Percentiles rank a stretch among this genome's conserved stretches.
Evolutionary conservation across 2,329 filamentous ascomycete species (phyloP).

Genomic region (Botrytis sinoallii): DNA sequence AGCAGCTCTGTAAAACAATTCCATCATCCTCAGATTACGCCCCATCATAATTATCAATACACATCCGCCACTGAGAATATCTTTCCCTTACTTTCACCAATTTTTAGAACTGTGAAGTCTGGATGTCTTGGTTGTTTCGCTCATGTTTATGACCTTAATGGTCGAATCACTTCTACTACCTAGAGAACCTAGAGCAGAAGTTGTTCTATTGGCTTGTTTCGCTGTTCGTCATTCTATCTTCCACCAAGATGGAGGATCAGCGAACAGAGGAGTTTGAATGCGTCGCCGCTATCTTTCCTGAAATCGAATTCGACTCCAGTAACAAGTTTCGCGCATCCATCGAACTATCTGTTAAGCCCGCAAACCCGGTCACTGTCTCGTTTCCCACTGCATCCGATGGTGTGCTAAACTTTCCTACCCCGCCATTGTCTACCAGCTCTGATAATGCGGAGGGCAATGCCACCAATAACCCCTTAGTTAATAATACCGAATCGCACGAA

Average conservation of each 20-base stretch:
- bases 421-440: slow-evolving; percentile 29
- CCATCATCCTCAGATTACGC: not conserved
- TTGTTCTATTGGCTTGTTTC: slow-evolving; percentile 31
- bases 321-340: slow-evolving; percentile 48
- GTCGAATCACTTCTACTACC: slow-evolving; percentile 2
- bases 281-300: slow-evolving; percentile 64
- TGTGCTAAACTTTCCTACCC: slow-evolving; percentile 32
- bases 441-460: slow-evolving; percentile 19
- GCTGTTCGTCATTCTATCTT: slow-evolving; percentile 35
- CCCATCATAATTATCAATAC: not conserved
- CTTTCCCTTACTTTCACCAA: too few relatives aligned
- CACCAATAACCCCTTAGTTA: slow-evolving; percentile 7
- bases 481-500: slow-evolving; percentile 31
- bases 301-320: slow-evolving; percentile 49
- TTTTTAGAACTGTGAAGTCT: not conserved
- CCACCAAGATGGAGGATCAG: slow-evolving; percentile 58
- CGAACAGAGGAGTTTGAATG: slow-evolving; percentile 59
- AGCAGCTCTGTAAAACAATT: slow-evolving; percentile 31
- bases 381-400: slow-evolving; percentile 51
- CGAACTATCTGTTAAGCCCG: slow-evolving; percentile 56
- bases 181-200: slow-evolving; percentile 25
- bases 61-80: not conserved
- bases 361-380: slow-evolving; percentile 52
- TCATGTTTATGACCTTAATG: slow-evolving; percentile 18
- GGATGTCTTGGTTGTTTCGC: not conserved